Base-by-base conservation (phyloP, 2,329 filamentous ascomycete species). In the Cladobotryum mycophilum region DNA sequence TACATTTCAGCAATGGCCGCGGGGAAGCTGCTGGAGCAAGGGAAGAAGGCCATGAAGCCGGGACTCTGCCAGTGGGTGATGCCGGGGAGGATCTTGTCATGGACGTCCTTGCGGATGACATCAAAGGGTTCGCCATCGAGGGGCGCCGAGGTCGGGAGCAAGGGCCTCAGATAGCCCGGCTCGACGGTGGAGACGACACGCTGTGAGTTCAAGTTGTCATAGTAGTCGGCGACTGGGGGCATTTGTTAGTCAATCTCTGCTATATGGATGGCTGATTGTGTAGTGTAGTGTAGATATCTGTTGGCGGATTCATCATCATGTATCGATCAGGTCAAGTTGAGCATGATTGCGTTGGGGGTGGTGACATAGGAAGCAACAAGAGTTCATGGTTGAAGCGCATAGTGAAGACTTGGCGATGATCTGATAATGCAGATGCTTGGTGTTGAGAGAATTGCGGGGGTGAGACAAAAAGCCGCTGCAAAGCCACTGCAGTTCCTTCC, bases 21-120 rank as follows among this genome's bases (percentile, higher is more conserved):
- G 0, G 92, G 90, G 64, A 86, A 96, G 35, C 86, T 88, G 48
- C 85, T 84, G 20, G 82, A 84, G 45, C 89, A 89, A 1, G 92
- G 88, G 70, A 93, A 97, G 76, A 95, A 97, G 41, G 92, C 92
- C 81, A 96, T 89, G 76, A 96, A 97, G 64, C 92, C 90, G 14
- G 89, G 92, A 2, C 85, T 89, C 66, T 95, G 86, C 90, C 92
- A 97, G 70, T 96, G 92, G 0, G 92, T 96, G 49, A 97, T 76
- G 5, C 92, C 92, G 0, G 92, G 92, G 65, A 96, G 82, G 64
- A 97, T 96, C 65, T 93, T 88, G 41, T 78, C 72, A 60, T 91
- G 85, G 47, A 97, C 84, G 65, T 97, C 92, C 51, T 81, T 76
- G 60, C 89, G 87, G 63, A 97, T 96, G 47, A 81, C 75, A 18